These are phyloP conservation scores for Penicillium angulare DNA, from an alignment of 495 filamentous ascomycete genomes.

Conservation along the genomic window DNA sequence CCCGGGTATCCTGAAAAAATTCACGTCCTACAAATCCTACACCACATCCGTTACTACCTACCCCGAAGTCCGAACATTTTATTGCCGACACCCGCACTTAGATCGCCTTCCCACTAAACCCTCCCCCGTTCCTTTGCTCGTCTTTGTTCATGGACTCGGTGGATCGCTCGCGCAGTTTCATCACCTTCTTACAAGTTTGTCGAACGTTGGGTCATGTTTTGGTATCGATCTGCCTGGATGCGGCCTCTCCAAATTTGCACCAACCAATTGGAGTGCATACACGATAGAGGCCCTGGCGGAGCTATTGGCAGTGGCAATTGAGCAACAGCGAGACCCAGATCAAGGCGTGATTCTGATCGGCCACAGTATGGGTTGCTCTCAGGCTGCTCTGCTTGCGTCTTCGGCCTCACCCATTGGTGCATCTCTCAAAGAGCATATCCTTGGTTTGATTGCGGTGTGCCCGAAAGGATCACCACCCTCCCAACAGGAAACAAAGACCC, in stretches of 20 bases:
- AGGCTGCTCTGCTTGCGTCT: slow-evolving; percentile 72
- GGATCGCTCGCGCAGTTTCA: slow-evolving; percentile 87
- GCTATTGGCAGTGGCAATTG: slow-evolving; percentile 69
- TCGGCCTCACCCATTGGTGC: slow-evolving; percentile 47
- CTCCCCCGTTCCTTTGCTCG: slow-evolving; percentile 74
- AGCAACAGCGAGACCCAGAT: slow-evolving; percentile 63
- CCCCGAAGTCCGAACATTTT: slow-evolving; percentile 77
- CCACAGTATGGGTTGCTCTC: slow-evolving; percentile 84
- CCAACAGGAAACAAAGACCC: slow-evolving; percentile 47
- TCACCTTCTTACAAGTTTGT: slow-evolving; percentile 75
- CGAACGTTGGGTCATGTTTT: slow-evolving; percentile 82
- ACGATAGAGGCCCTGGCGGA: slow-evolving; percentile 71
- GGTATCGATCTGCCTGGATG: slow-evolving; percentile 90
- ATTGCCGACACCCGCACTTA: slow-evolving; percentile 74
- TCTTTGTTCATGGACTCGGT: slow-evolving; percentile 89
- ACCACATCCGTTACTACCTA: slow-evolving; percentile 69
- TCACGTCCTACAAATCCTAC: slow-evolving; percentile 70
- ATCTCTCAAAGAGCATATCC: slow-evolving; percentile 58
- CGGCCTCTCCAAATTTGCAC: slow-evolving; percentile 71
- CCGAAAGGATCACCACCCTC: slow-evolving; percentile 64
- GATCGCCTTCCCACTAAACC: slow-evolving; percentile 72
- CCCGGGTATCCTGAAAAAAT: slow-evolving; percentile 72
- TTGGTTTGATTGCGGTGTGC: slow-evolving; percentile 78
- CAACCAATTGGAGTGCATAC: slow-evolving; percentile 75
- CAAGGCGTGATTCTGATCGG: slow-evolving; percentile 80